phyloP scores from a whole-genome alignment of 2,329 filamentous ascomycete genomes.

The Claviceps fusiformis region DNA sequence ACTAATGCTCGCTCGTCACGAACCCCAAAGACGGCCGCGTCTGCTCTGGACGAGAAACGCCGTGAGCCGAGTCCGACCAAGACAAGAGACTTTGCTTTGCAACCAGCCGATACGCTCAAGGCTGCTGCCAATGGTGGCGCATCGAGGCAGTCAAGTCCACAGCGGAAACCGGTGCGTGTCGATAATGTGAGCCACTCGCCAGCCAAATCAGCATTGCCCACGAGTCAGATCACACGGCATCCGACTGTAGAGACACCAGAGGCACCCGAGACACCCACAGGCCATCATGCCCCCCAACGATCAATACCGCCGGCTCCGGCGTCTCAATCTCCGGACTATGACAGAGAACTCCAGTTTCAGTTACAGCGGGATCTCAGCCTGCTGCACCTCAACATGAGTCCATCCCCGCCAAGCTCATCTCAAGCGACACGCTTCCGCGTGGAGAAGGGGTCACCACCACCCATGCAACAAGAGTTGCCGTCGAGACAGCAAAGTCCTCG shows the following conservation, averaged over 20 bases:
- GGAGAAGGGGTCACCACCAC: constrained; percentile 10
- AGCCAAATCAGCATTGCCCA: constrained; percentile 45
- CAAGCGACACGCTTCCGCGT: constrained; percentile 1
- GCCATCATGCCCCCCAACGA: constrained; percentile 20
- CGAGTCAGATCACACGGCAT: constrained; percentile 22
- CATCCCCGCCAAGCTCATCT: neutral
- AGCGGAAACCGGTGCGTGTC: constrained; percentile 36
- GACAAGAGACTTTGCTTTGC: constrained; percentile 28
- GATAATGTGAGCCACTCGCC: constrained; percentile 31
- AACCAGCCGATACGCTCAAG: constrained; percentile 43
- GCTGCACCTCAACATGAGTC: constrained; percentile 30
- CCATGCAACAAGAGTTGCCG: constrained; percentile 6
- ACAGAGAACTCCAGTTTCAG: constrained; percentile 46
- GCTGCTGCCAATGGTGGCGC: constrained; percentile 27
- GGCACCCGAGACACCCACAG: constrained; percentile 38
- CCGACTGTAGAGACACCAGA: constrained; percentile 22
- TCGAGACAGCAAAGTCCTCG: constrained; percentile 18
- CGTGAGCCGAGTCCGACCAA: constrained; percentile 40
- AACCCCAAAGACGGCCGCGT: constrained; percentile 28
- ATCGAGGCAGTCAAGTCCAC: constrained; percentile 46
- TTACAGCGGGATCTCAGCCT: constrained; percentile 48
- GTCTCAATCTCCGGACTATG: constrained; percentile 44
- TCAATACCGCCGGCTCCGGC: constrained; percentile 33
- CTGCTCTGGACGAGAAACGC: constrained; percentile 38
- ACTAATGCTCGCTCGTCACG: constrained; percentile 58